phyloP scores from a whole-genome alignment of 495 filamentous ascomycete species.

The Talaromyces proteolyticus region DNA sequence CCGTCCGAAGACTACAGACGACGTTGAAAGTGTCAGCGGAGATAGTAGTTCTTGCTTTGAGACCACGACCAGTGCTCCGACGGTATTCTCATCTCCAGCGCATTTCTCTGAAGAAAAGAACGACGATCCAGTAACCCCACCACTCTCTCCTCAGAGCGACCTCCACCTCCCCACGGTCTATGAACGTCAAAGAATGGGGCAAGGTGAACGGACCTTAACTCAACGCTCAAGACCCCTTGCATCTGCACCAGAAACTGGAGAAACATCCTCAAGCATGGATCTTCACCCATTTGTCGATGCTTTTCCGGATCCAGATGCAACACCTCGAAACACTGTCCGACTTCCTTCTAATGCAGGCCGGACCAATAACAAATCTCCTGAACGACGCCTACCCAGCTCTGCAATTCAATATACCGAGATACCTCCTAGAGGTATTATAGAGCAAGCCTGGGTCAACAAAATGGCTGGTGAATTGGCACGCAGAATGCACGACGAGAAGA shows the following conservation, averaged over 20 bases:
- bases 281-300: constrained; percentile 14
- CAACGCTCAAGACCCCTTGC: neutral
- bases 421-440: constrained; percentile 52
- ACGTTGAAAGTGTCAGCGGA: constrained; percentile 50
- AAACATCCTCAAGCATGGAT: constrained; percentile 23
- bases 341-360: constrained; percentile 22
- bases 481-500: constrained; percentile 71
- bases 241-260: constrained; percentile 12
- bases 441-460: constrained; percentile 85
- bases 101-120: constrained; percentile 32
- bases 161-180: constrained; percentile 30
- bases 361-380: constrained; percentile 17
- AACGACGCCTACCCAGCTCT: constrained; percentile 25
- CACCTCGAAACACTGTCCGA: constrained; percentile 26
- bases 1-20: constrained; percentile 49
- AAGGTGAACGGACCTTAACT: neutral
- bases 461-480: constrained; percentile 87
- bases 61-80: constrained; percentile 30
- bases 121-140: constrained; percentile 43
- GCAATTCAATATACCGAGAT: constrained; percentile 30
- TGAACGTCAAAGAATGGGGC: constrained; percentile 30
- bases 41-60: constrained; percentile 32
- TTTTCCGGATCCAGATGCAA: constrained; percentile 27
- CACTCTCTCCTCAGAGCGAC: constrained; percentile 27
- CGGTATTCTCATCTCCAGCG: constrained; percentile 37